Evolutionary conservation across 352 stramenopile genomes (phyloP), one percentile per base, ranked within the genome.

Genomic region (Globisporangium barbulae): DNA sequence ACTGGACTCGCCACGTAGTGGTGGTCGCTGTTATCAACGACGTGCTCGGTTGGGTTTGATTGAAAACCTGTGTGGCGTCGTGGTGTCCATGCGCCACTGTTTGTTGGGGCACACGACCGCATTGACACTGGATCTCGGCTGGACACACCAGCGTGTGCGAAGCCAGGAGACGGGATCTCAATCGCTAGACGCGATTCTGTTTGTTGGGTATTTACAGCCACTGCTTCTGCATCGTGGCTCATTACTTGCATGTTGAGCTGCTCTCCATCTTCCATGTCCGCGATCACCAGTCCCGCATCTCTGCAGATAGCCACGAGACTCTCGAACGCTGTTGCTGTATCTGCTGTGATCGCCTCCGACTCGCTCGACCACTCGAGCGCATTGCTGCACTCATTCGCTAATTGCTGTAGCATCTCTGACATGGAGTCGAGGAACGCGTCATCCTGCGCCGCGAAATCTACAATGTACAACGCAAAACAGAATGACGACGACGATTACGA

Each of bases 361-460:
- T 69, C 49, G n/a, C 30, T 52, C 6, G 65, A 69, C 65, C 65
- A 69, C 28, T 71, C 65, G 17, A 68, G 15, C 21, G 65, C 61
- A 7, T n/a, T 58, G 4, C 35, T 25, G 22, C 61, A 69, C 12
- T 49, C 48, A 5, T 28, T 19, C 37, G 53, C 47, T 7, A 71
- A 22, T 17, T 19, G 10, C 39, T 55, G 42, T 6, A 70, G 50
- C 57, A 65, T 66, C 3, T 47, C 33, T 13, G 41, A 37, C 4
- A 70, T 25, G 0, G 48, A 37, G 45, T 81, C 71, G 3, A 81
- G 50, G 25, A 81, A 78, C 0, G 17, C 61, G n/a, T 76, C 73
- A 30, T 78, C 53, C 59, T 81, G 64, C 3, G 71, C 73, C 25
- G 67, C 68, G 42, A 75, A 80, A 33, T 73, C 59, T 57, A 19